Evolutionary conservation across 1,139 yeast species (phyloP), one percentile per base, ranked within the genome.

Genomic region (Meyerozyma smithsonii): DNA sequence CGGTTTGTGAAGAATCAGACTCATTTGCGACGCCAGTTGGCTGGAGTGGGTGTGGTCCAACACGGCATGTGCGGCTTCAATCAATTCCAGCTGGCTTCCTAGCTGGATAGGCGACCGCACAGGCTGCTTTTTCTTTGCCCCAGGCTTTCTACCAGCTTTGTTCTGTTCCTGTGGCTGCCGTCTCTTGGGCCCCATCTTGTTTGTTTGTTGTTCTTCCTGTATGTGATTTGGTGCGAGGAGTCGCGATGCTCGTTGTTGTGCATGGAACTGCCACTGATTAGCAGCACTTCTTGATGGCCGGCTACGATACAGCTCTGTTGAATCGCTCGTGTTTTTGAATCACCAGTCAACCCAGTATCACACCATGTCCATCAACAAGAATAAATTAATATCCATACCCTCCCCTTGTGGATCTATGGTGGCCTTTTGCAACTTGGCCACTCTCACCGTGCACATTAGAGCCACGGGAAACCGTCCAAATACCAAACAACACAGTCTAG

Each of bases 141-240:
- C 15, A 2, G 30, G 30, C 17, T 26, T 19, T n/a, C 26, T 19
- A 15, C 18, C 16, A 11, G 26, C 14, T 21, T 33, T 30, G 15
- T 30, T 30, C 7, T 11, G 20, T 11, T 30, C 21, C 34, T 16
- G 34, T 17, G 34, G 34, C n/a, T 18, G 34, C 20, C 34, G 34
- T 30, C 15, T 30, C 21, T 30, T 30, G 34, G 21, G 34, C 20
- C 34, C 34, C 34, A 30, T 30, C 20, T 30, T 30, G 34, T 30
- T 30, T 30, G 34, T 30, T 30, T 30, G 34, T 30, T 30, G 15
- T 30, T 30, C 34, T 30, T 30, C 34, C 34, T 30, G 34, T 30
- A 30, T 30, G 34, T 15, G 21, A 30, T 17, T 26, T 26, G 12
- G 30, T 26, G 30, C 30, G 30, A 26, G 5, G 30, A 6, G 12